phyloP scores from a whole-genome alignment of 768 basidiomycete species.

The Megacollybia marginata region DNA sequence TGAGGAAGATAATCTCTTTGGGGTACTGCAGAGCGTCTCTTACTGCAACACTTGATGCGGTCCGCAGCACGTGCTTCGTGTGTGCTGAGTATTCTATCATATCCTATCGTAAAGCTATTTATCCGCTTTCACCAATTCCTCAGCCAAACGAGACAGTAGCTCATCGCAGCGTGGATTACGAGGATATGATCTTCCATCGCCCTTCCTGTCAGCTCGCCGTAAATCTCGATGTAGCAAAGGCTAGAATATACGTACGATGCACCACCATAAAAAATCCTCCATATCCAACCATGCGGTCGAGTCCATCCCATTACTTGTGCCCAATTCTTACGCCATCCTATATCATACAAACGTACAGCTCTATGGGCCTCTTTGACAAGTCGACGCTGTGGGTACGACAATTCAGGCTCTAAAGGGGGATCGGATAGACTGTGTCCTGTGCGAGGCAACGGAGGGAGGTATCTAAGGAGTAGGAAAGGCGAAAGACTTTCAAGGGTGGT shows the following conservation, averaged over 20 bases:
- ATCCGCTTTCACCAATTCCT: constrained; percentile 52
- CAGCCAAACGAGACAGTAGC: constrained; percentile 58
- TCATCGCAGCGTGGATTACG: constrained; percentile 63
- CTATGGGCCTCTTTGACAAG: constrained; percentile 60
- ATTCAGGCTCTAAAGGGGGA: constrained; percentile 66
- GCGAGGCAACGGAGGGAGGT: constrained; percentile 56
- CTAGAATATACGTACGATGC: constrained; percentile 40
- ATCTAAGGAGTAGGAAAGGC: constrained; percentile 64
- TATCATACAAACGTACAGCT: constrained; percentile 56
- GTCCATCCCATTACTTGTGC: constrained; percentile 59
- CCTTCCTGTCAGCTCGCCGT: constrained; percentile 31
- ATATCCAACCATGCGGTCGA: constrained; percentile 41
- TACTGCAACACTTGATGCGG: no score
- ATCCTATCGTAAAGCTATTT: constrained; percentile 17
- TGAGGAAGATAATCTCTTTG: no score
- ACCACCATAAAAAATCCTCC: constrained; percentile 54
- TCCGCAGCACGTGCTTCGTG: no score
- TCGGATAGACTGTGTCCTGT: constrained; percentile 49
- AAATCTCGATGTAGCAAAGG: background rate
- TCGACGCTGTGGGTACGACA: constrained; percentile 56
- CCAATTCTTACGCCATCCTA: constrained; percentile 71
- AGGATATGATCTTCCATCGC: constrained; percentile 63
- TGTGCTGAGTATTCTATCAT: no score
- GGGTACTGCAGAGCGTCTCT: no score
- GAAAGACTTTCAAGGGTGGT: constrained; percentile 77